phyloP scores from a whole-genome alignment of 1,139 yeast species.

The Sporopachydermia cereana region DNA sequence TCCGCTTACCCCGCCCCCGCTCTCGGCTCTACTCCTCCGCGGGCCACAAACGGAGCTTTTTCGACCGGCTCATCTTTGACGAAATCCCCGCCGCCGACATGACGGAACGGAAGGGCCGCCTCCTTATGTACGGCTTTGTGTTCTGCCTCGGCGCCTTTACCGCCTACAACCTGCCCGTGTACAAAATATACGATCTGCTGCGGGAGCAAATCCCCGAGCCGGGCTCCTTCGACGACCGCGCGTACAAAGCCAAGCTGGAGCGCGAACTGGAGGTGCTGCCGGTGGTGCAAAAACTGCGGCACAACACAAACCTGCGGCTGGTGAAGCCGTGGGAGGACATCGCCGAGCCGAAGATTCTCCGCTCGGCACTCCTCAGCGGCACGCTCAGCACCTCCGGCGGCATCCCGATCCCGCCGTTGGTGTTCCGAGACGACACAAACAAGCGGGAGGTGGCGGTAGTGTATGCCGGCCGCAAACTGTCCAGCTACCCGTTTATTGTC shows the following conservation, averaged over 20 bases:
- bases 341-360: conserved; percentile 20
- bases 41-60: not conserved
- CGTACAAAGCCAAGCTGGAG: conserved; percentile 28
- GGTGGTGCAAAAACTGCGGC: conserved; percentile 36
- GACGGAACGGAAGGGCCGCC: conserved; percentile 3
- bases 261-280: conserved; percentile 39
- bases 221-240: conserved; percentile 5
- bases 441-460: conserved; percentile 54
- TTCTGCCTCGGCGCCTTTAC: conserved; percentile 8
- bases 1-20: too few relatives aligned
- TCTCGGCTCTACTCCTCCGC: too few relatives aligned
- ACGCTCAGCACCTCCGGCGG: conserved; percentile 61
- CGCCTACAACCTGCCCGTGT: conserved; percentile 10
- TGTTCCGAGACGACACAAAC: conserved; percentile 44
- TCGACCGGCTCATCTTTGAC: conserved; percentile 1
- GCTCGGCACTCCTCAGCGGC: conserved; percentile 25
- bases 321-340: conserved; percentile 52
- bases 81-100: not conserved
- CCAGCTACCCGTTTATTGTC: conserved; percentile 79
- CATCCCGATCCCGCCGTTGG: conserved; percentile 58
- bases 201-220: conserved; percentile 6
- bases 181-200: conserved; percentile 10
- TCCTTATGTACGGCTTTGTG: conserved; percentile 6
- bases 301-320: conserved; percentile 31
- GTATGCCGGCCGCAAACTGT: conserved; percentile 67